A percentile compares a stretch with the other conserved stretches of the same genome.
Conservation (phyloP, 2,329 filamentous ascomycete species). For the Botrytis squamosa region DNA sequence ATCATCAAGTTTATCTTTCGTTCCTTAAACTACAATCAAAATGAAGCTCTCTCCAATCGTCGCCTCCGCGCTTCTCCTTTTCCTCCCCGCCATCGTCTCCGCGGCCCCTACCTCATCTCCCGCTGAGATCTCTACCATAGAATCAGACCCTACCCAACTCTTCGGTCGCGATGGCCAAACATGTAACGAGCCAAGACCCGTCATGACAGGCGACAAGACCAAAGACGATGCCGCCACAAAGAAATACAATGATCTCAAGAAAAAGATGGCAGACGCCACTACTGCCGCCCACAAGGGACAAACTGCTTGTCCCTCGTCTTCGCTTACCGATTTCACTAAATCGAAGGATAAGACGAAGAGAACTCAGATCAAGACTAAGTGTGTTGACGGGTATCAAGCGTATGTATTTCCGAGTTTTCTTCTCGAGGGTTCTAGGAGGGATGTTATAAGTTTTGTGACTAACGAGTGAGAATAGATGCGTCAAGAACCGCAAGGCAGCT, state of each 20-base stretch:
- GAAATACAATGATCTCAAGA: not conserved
- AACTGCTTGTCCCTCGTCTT: not conserved
- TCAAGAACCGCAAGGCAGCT: not conserved
- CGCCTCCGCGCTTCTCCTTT: not conserved
- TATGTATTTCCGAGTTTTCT: not conserved
- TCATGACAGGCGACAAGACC: not conserved
- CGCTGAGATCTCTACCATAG: not conserved
- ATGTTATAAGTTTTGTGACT: not conserved
- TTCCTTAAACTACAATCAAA: not conserved
- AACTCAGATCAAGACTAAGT: not conserved
- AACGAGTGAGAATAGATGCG: not conserved
- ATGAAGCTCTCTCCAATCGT: slow-evolving; percentile 5
- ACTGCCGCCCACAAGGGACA: not conserved
- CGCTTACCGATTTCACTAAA: not conserved
- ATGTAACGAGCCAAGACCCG: not conserved
- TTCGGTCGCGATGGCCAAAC: slow-evolving; percentile 1
- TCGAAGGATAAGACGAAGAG: not conserved
- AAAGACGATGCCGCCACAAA: not conserved
- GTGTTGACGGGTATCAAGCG: not conserved
- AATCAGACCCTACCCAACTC: not conserved
- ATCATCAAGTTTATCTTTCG: not conserved
- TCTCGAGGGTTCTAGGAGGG: not conserved
- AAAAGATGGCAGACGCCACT: not conserved
- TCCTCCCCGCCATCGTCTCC: slow-evolving; percentile 12
- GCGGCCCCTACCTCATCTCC: slow-evolving; percentile 2